Percentiles rank a stretch among this genome's conserved stretches.
phyloP scores from a whole-genome alignment of 176 grass and related monocot species.

The Oryza glaberrima region DNA sequence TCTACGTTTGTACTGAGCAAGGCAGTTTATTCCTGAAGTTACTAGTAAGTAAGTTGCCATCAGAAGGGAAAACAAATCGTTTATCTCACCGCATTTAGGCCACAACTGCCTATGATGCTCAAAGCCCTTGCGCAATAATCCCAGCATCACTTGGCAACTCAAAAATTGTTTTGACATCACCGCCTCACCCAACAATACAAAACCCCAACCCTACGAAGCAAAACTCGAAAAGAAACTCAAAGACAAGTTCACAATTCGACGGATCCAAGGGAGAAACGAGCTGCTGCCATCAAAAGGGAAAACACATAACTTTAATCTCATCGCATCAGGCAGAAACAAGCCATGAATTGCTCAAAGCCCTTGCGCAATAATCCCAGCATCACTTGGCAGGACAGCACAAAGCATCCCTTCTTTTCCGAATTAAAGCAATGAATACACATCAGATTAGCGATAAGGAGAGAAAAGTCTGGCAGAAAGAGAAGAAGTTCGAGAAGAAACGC shows the following conservation, averaged over 20 bases:
- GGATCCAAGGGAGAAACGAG: background rate
- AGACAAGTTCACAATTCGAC: background rate
- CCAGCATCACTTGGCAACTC: too few relatives aligned
- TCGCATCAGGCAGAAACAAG: conserved; percentile 48
- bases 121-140: too few relatives aligned
- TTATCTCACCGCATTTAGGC: too few relatives aligned
- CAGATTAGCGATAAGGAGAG: background rate
- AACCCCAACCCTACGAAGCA: background rate
- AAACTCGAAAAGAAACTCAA: background rate
- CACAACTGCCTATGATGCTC: too few relatives aligned
- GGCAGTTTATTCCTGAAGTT: too few relatives aligned
- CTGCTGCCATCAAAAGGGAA: conserved; percentile 54
- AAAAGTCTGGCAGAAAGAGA: background rate
- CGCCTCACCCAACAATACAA: too few relatives aligned
- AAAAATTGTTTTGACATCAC: too few relatives aligned
- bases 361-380: conserved; percentile 73
- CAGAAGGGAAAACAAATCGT: too few relatives aligned
- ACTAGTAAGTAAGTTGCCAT: too few relatives aligned
- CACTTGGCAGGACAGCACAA: conserved; percentile 47
- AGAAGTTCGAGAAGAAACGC: background rate
- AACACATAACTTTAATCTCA: conserved; percentile 52
- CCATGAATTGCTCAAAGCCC: conserved; percentile 62
- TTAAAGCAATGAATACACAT: background rate
- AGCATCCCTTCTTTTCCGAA: background rate
- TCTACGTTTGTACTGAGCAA: too few relatives aligned